Conservation (phyloP, 768 basidiomycete species). For the Tremella yokohamensis region DNA sequence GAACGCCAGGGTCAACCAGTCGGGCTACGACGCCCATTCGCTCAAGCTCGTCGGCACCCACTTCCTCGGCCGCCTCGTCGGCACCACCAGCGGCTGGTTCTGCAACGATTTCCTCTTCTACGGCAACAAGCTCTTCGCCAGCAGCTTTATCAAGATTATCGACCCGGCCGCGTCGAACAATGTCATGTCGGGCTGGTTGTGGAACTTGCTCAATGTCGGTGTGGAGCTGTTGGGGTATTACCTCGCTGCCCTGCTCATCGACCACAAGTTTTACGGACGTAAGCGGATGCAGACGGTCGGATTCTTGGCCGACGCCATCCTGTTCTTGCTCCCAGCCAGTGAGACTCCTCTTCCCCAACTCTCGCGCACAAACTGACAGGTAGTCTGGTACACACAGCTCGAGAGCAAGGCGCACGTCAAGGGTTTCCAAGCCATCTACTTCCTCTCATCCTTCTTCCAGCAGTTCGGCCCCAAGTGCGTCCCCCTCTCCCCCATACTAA, state of each 20-base stretch:
- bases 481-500: background rate
- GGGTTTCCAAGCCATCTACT: conserved; percentile 53
- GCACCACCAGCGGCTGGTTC: conserved; percentile 51
- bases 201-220: conserved; percentile 53
- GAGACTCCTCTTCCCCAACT: conserved; percentile 8
- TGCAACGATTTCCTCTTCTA: conserved; percentile 53
- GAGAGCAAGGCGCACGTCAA: conserved; percentile 42
- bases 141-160: conserved; percentile 53
- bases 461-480: conserved; percentile 46
- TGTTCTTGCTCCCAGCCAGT: conserved; percentile 47
- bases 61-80: conserved; percentile 47
- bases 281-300: conserved; percentile 51
- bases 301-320: conserved; percentile 48
- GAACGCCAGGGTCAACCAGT: conserved; percentile 45
- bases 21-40: conserved; percentile 52
- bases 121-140: conserved; percentile 53
- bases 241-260: conserved; percentile 52
- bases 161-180: conserved; percentile 44
- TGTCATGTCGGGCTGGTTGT: conserved; percentile 52
- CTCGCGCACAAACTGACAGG: conserved; percentile 11
- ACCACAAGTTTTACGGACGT: conserved; percentile 53
- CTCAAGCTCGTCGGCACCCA: conserved; percentile 50
- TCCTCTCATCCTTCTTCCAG: conserved; percentile 52
- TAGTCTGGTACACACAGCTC: conserved; percentile 47
- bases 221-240: conserved; percentile 53